Base-by-base conservation (phyloP, 208 protist species). In the Trypanosoma cruzi region DNA sequence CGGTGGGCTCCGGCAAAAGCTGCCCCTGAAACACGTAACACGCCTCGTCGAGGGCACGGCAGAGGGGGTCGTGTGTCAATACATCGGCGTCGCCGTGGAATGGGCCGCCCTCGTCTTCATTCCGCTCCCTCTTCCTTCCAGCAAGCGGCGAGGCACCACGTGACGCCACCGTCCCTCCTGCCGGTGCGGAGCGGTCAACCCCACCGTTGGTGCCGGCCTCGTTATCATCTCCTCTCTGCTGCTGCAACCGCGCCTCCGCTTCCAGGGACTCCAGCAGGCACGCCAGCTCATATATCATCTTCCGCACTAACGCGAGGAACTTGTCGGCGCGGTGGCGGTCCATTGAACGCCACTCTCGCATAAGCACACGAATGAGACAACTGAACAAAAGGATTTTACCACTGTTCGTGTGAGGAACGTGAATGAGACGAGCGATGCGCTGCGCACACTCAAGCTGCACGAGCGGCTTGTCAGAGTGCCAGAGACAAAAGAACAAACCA, bases 391-490 rank as follows among this genome's bases (percentile, higher is more conserved):
- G 81, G 40, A 83, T 62, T 58, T 88, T 82, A 57, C 72, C 77
- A 26, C 78, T 79, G 37, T 65, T 63, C 31, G 85, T 88, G 6
- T 62, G 79, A 5, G 85, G 77, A 4, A 76, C 74, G 31, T 79
- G 53, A 22, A 95, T 60, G 18, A 97, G 77, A 20, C 82, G 50
- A 0, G 88, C 81, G 22, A 97, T 95, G 28, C 69, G 69, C 71
- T 86, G 67, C 44, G 93, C 90, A 60, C 91, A 96, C 44, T 82
- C 86, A 5, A 89, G 82, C 79, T 97, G 93, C 28, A 95, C 93
- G 0, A 94, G 79, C 13, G 89, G 93, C 81, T 97, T 97, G 77
- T 97, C 93, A 0, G 88, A 90, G 78, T 97, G 93, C 90, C 90
- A 97, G 26, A 97, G 75, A 75, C 90, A 96, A 80, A 87, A 97